Percentiles rank a stretch among this genome's conserved stretches.
Conservation (phyloP, 495 filamentous ascomycete genomes). For the Talaromyces nanjingensis region DNA sequence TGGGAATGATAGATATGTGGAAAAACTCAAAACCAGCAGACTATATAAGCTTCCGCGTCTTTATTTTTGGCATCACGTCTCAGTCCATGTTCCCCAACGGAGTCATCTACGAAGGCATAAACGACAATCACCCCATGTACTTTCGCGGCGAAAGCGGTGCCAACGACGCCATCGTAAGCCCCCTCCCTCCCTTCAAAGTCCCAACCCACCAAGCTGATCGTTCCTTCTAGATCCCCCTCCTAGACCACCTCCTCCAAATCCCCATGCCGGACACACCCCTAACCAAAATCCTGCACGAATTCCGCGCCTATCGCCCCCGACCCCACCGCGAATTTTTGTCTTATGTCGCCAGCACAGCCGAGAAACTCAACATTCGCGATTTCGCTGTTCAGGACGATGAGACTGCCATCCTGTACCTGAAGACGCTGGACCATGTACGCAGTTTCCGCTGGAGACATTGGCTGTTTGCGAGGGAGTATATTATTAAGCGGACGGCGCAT, state of each 20-base stretch:
- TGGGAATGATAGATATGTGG: conserved; percentile 63
- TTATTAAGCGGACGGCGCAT: conserved; percentile 72
- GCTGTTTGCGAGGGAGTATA: conserved; percentile 93
- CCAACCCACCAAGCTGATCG: conserved; percentile 3
- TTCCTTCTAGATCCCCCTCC: conserved; percentile 61
- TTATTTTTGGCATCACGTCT: conserved; percentile 86
- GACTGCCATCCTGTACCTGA: conserved; percentile 58
- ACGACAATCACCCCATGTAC: conserved; percentile 56
- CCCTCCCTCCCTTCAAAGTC: neutral
- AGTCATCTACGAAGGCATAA: conserved; percentile 78
- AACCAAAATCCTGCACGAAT: conserved; percentile 77
- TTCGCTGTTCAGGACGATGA: conserved; percentile 52
- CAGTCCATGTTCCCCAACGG: conserved; percentile 90
- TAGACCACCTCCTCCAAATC: conserved; percentile 75
- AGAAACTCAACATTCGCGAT: conserved; percentile 48
- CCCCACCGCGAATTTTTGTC: conserved; percentile 80
- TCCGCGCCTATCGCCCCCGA: conserved; percentile 74
- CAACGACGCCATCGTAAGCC: conserved; percentile 73
- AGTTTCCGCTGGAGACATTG: conserved; percentile 92
- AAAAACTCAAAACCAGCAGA: conserved; percentile 65
- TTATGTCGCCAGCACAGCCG: conserved; percentile 53
- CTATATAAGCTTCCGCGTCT: conserved; percentile 81
- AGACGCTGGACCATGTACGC: conserved; percentile 71
- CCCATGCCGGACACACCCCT: conserved; percentile 78
- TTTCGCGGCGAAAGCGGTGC: conserved; percentile 87